phyloP scores from a whole-genome alignment of 306 rosid species.

The Begonia masoniana region DNA sequence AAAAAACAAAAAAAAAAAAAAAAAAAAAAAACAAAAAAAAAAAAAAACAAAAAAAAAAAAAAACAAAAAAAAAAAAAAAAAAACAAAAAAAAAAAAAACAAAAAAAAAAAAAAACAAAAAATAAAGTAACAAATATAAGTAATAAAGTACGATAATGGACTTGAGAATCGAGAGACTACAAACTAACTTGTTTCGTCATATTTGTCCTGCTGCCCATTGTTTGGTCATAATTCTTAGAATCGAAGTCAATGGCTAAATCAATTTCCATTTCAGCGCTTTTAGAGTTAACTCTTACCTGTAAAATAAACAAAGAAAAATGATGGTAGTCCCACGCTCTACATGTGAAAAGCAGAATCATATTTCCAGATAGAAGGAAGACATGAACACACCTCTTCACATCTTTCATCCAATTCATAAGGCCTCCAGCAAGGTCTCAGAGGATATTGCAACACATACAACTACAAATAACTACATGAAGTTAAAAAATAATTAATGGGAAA shows the following conservation, averaged over 20 bases:
- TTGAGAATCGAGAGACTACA: no score
- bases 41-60: no score
- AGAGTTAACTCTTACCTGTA: slow-evolving; percentile 61
- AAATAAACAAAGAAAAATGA: neutral
- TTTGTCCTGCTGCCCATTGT: slow-evolving; percentile 23
- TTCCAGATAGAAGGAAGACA: slow-evolving; percentile 4
- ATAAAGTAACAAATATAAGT: no score
- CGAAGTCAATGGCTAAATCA: slow-evolving; percentile 49
- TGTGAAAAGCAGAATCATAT: slow-evolving; percentile 1
- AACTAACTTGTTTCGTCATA: slow-evolving; percentile 54
- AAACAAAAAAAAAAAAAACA: no score
- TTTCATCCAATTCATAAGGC: slow-evolving; percentile 66
- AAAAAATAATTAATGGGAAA: neutral
- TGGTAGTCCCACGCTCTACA: no score
- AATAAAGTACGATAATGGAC: no score
- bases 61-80: no score
- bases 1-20: no score
- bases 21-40: no score
- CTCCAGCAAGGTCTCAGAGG: slow-evolving; percentile 83
- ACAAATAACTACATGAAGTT: slow-evolving; percentile 1
- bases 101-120: no score
- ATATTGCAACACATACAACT: slow-evolving; percentile 75
- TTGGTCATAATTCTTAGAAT: slow-evolving; percentile 43
- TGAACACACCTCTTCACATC: slow-evolving; percentile 55
- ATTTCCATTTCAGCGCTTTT: slow-evolving; percentile 44